These are phyloP conservation scores for Wickerhamomyces xylosicus DNA, from an alignment of 805 yeast genomes.

Conservation along the genomic window DNA sequence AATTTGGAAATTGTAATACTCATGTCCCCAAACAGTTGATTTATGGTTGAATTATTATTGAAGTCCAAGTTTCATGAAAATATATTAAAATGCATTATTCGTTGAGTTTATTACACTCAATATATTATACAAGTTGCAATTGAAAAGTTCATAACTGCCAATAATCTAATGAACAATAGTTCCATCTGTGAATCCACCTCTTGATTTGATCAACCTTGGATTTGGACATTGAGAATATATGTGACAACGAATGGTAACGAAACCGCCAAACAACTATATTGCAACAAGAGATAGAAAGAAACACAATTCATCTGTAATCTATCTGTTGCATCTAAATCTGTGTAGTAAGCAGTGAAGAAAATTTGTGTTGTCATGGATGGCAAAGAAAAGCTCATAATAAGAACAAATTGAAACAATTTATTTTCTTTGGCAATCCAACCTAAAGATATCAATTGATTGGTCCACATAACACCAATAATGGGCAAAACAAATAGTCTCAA, in stretches of 20 bases:
- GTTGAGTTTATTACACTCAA: background rate
- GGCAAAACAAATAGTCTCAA: slow-evolving; percentile 64
- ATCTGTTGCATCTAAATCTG: slow-evolving; percentile 45
- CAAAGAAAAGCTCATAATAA: slow-evolving; percentile 64
- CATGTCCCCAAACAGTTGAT: too few relatives aligned
- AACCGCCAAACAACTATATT: slow-evolving; percentile 57
- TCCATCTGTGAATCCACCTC: too few relatives aligned
- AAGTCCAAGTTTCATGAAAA: too few relatives aligned
- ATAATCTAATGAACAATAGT: too few relatives aligned
- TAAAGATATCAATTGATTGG: slow-evolving; percentile 45
- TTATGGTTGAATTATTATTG: too few relatives aligned
- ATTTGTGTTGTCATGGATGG: slow-evolving; percentile 88
- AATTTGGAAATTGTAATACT: too few relatives aligned
- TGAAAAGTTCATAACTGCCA: too few relatives aligned
- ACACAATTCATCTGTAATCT: slow-evolving; percentile 69
- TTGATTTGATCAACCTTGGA: slow-evolving; percentile 2
- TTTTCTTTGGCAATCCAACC: slow-evolving; percentile 48
- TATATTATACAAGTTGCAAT: background rate
- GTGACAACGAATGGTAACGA: slow-evolving; percentile 57
- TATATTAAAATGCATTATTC: too few relatives aligned
- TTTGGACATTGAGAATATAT: slow-evolving; percentile 11
- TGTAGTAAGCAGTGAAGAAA: slow-evolving; percentile 80
- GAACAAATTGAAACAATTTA: slow-evolving; percentile 53
- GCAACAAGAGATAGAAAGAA: slow-evolving; percentile 64
- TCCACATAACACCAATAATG: slow-evolving; percentile 62